Conservation (phyloP, 352 stramenopile genomes). For the Phytophthora capsici region DNA sequence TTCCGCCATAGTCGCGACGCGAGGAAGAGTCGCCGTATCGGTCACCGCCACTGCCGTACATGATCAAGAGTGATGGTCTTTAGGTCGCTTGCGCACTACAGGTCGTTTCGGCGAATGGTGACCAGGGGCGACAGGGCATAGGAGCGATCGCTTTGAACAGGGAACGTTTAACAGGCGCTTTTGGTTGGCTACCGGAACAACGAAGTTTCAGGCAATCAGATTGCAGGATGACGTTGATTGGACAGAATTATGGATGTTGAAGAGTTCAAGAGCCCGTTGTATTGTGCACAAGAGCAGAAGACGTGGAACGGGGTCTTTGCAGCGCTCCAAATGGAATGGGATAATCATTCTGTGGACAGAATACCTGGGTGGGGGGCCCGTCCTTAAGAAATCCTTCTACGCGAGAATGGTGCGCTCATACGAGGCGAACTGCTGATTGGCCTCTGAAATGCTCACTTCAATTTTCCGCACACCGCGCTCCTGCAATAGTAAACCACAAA, state of each 20-base stretch:
- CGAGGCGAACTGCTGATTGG: constrained; percentile 88
- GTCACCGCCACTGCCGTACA: constrained; percentile 76
- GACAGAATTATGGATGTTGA: constrained; percentile 4
- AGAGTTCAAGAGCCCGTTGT: constrained; percentile 27
- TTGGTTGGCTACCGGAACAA: constrained; percentile 36
- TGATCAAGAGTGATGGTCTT: constrained; percentile 45
- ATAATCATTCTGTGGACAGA: neutral
- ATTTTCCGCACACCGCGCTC: constrained; percentile 88
- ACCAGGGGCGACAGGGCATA: neutral
- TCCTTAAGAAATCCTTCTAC: constrained; percentile 24
- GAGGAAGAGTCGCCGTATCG: constrained; percentile 80
- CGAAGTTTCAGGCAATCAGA: constrained; percentile 34
- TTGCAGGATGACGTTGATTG: constrained; percentile 12
- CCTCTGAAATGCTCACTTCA: constrained; percentile 95
- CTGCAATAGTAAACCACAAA: constrained; percentile 24
- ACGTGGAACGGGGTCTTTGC: constrained; percentile 23
- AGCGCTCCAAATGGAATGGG: neutral
- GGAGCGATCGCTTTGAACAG: constrained; percentile 41
- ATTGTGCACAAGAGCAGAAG: constrained; percentile 31
- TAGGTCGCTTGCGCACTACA: constrained; percentile 8
- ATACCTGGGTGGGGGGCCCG: neutral
- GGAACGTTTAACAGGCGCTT: constrained; percentile 17
- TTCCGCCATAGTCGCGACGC: constrained; percentile 63
- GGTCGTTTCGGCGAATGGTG: constrained; percentile 39
- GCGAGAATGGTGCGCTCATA: constrained; percentile 78